These are phyloP conservation scores for Mycosphaerelloides madeirae DNA, from an alignment of 2,329 filamentous ascomycete genomes.

Conservation along the genomic window DNA sequence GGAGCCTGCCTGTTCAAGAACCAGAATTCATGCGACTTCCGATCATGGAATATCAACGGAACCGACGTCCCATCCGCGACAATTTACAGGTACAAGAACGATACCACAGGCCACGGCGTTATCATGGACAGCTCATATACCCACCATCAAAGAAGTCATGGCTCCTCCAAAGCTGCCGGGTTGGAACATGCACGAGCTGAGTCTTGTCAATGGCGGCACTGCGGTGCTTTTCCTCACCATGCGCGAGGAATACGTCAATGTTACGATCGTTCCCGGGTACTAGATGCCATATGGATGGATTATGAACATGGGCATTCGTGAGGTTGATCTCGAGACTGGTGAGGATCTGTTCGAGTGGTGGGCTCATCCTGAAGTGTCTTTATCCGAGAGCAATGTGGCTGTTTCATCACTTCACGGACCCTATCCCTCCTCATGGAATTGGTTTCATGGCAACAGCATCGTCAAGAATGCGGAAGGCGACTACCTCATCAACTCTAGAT, in stretches of 20 bases:
- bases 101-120: slow-evolving; percentile 5
- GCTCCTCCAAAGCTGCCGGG: neutral
- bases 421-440: slow-evolving; percentile 9
- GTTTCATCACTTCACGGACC: slow-evolving; percentile 2
- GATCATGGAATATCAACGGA: slow-evolving; percentile 4
- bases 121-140: slow-evolving; percentile 2
- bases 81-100: neutral
- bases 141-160: neutral
- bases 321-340: slow-evolving; percentile 32
- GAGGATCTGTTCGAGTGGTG: slow-evolving; percentile 34
- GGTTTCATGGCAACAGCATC: slow-evolving; percentile 35
- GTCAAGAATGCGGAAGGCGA: slow-evolving; percentile 36
- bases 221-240: slow-evolving; percentile 18
- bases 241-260: neutral
- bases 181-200: slow-evolving; percentile 39
- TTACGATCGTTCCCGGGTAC: neutral
- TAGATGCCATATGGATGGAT: slow-evolving; percentile 2
- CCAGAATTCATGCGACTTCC: too few species aligned
- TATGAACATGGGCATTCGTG: slow-evolving; percentile 12
- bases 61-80: slow-evolving; percentile 1
- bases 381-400: slow-evolving; percentile 30
- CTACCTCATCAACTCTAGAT: slow-evolving; percentile 36
- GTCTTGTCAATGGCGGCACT: slow-evolving; percentile 27
- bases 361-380: slow-evolving; percentile 28
- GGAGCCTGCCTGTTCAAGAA: too few species aligned